phyloP scores from a whole-genome alignment of 2,329 filamentous ascomycete species.

The Fusarium illudens region DNA sequence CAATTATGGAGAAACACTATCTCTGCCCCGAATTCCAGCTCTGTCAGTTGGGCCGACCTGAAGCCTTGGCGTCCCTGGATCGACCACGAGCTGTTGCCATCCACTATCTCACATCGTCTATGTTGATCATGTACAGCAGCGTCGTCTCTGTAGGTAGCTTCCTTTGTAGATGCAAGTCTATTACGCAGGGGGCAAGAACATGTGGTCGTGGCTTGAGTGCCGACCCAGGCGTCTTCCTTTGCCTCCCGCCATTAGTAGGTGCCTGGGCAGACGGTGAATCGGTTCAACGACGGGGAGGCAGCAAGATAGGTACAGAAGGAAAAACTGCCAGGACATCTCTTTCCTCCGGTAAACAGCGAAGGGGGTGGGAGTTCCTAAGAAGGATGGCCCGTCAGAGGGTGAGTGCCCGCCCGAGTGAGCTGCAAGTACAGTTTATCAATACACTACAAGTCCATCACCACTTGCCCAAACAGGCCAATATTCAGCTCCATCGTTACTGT shows the following conservation, averaged over 20 bases:
- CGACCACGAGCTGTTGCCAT: not conserved
- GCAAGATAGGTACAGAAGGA: not conserved
- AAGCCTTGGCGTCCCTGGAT: not conserved
- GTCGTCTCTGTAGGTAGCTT: conserved; percentile 10
- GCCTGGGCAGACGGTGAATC: not conserved
- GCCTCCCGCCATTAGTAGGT: not conserved
- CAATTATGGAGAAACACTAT: not conserved
- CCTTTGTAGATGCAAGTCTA: not conserved
- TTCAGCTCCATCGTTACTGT: not conserved
- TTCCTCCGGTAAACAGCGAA: not conserved
- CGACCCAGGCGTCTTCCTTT: not conserved
- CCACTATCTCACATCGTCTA: conserved; percentile 8
- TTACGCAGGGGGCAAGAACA: not conserved
- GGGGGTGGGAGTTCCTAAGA: not conserved
- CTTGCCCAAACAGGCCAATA: not conserved
- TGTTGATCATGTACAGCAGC: not conserved
- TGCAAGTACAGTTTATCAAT: not conserved
- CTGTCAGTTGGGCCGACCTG: not conserved
- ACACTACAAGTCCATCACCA: not conserved
- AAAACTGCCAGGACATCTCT: not conserved
- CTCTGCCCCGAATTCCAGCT: conserved; percentile 21
- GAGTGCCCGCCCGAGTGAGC: not conserved
- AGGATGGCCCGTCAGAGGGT: not conserved
- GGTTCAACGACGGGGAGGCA: not conserved
- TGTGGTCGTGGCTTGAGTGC: not conserved